Base-by-base conservation (phyloP, 2,329 filamentous ascomycete species). In the Aureobasidium sp. region DNA sequence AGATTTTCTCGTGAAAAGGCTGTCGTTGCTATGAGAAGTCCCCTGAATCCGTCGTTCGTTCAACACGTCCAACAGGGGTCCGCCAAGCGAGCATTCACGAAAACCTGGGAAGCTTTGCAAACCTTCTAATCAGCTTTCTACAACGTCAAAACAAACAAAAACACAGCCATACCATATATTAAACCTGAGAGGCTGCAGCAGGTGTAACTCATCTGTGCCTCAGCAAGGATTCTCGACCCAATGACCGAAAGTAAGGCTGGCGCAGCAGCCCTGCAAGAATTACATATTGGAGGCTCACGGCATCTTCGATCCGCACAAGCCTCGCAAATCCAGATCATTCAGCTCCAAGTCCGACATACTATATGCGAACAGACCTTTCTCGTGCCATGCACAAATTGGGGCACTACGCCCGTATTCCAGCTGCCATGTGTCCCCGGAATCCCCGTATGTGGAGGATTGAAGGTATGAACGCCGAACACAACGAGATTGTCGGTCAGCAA, bases 11-110 rank as follows among this genome's bases (percentile, higher is more conserved):
- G 53, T 21, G 37, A 57, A 57, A 57, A 57, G 30, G 9, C 27
- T 32, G 30, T 45, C 30, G 53, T 57, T 57, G 53, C 41, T 57
- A 21, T 21, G 27, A 29, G 50, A 10, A n/a, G 21, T 54, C 50
- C 50, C 50, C 50, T 54, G 50, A 54, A 42, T 13, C 48, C 44
- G 41, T 42, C 39, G 39, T 30, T 21, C 47, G 47, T 34, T 50
- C 47, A 36, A 50, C 47, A 50, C 13, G 37, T 54, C 37, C 50
- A 54, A 42, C 50, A 58, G 42, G 54, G 54, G 54, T 58, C 32
- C 25, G 53, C 53, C 53, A 57, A 57, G 53, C 53, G 53, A 57
- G 53, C 53, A 45, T 39, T 57, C 53, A 36, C 39, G 53, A 57
- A 34, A 45, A 30, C 11, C 29, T 21, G 27, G 7, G 10, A 30